Evolutionary conservation across 768 basidiomycete species (phyloP).

Genomic region (Leucogyrophana mollusca): DNA sequence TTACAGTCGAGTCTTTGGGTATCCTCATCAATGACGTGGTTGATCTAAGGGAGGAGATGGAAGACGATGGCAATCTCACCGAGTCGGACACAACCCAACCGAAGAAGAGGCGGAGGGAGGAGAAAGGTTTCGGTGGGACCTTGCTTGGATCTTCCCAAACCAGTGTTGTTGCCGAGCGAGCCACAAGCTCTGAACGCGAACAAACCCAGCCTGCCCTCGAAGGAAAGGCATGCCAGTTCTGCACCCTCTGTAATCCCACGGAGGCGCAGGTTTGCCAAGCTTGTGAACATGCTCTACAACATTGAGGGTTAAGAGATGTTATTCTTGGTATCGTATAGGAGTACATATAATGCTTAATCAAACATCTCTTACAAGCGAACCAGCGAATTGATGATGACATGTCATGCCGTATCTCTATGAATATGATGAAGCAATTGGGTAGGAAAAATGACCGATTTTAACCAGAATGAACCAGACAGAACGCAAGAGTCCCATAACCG

Average conservation of each 20-base stretch:
- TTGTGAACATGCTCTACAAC: conserved; percentile 43
- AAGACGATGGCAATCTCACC: conserved; percentile 54
- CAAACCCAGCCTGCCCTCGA: conserved; percentile 17
- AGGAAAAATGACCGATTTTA: conserved; percentile 9
- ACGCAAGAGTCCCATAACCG: conserved; percentile 26
- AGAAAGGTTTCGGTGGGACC: conserved; percentile 75
- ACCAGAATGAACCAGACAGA: conserved; percentile 20
- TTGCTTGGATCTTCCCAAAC: conserved; percentile 44
- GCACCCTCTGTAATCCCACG: conserved; percentile 56
- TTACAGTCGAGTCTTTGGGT: conserved; percentile 50
- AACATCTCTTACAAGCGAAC: conserved; percentile 19
- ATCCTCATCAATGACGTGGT: conserved; percentile 62
- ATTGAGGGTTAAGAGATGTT: conserved; percentile 12
- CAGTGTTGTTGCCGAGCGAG: not conserved
- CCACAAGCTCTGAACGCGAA: conserved; percentile 31
- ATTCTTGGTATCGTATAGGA: conserved; percentile 29
- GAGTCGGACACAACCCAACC: conserved; percentile 47
- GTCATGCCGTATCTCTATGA: conserved; percentile 26
- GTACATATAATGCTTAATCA: conserved; percentile 36
- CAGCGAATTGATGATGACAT: conserved; percentile 12
- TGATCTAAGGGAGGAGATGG: conserved; percentile 63
- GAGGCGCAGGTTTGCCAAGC: conserved; percentile 43
- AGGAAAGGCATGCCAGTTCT: conserved; percentile 47
- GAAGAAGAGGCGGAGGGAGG: conserved; percentile 46
- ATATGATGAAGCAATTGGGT: conserved; percentile 25